phyloP scores from a whole-genome alignment of 176 grass and related monocot species.

The Musa acuminata region DNA sequence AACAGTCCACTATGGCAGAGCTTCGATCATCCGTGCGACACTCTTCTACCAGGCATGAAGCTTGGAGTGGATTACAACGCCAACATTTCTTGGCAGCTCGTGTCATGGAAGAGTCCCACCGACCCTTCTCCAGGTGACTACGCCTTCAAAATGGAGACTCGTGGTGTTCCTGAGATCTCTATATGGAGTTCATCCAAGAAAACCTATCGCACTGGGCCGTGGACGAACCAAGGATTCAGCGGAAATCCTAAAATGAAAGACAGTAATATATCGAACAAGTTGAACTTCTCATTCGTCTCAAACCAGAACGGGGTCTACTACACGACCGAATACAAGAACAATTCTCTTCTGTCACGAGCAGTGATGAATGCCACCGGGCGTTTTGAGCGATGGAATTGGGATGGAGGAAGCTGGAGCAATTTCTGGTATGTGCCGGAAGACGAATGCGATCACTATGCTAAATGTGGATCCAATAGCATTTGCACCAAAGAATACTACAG shows the following conservation, averaged over 20 bases:
- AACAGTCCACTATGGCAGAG: slow-evolving; percentile 25
- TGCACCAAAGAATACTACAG: slow-evolving; percentile 35
- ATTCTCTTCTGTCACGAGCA: slow-evolving; percentile 34
- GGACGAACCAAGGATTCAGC: slow-evolving; percentile 50
- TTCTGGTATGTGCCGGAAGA: slow-evolving; percentile 57
- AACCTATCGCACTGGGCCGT: slow-evolving; percentile 47
- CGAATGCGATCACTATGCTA: slow-evolving; percentile 44
- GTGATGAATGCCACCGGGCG: slow-evolving; percentile 25
- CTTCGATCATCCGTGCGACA: slow-evolving; percentile 66
- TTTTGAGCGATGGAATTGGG: slow-evolving; percentile 43
- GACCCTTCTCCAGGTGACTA: slow-evolving; percentile 37
- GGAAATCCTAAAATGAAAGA: slow-evolving; percentile 43
- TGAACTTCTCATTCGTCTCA: slow-evolving; percentile 46
- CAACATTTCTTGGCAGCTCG: slow-evolving; percentile 28
- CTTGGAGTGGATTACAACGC: slow-evolving; percentile 34
- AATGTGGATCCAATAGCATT: slow-evolving; percentile 39
- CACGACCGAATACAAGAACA: slow-evolving; percentile 11
- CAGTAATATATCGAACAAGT: slow-evolving; percentile 24
- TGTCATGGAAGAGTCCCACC: slow-evolving; percentile 49
- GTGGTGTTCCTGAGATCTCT: slow-evolving; percentile 45
- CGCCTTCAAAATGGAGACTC: slow-evolving; percentile 34
- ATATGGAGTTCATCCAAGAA: slow-evolving; percentile 24
- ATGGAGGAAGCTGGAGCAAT: slow-evolving; percentile 25
- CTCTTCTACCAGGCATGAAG: slow-evolving; percentile 65
- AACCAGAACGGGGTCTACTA: slow-evolving; percentile 35